phyloP scores from a whole-genome alignment of 2,329 filamentous ascomycete species.

The Pseudogymnoascus sp. region DNA sequence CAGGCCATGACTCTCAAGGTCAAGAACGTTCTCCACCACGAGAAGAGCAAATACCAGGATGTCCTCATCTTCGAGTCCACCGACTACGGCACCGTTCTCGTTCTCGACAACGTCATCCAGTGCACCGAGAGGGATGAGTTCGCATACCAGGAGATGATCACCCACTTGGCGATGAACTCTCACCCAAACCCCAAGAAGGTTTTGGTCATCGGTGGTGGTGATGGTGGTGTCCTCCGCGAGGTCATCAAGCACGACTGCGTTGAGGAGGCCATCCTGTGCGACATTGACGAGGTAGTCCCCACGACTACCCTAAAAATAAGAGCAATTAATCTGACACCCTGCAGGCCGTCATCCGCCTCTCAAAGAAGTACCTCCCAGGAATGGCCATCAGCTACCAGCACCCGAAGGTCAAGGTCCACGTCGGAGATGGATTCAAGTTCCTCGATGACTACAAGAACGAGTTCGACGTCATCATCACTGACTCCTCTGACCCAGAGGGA shows the following conservation, averaged over 20 bases:
- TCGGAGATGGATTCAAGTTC: constrained; percentile 99
- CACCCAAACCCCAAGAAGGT: constrained; percentile 98
- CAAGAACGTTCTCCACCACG: constrained; percentile 96
- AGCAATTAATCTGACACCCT: not conserved
- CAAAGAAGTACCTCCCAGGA: constrained; percentile 91
- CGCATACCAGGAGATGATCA: constrained; percentile 99
- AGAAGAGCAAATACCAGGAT: constrained; percentile 99
- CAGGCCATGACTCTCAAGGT: constrained; percentile 98
- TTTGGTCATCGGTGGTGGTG: constrained; percentile 93
- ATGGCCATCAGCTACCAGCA: constrained; percentile 93
- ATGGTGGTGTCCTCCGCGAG: constrained; percentile 95
- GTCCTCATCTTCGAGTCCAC: constrained; percentile 98
- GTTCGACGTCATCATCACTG: constrained; percentile 99
- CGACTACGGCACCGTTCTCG: constrained; percentile 91
- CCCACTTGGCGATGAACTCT: constrained; percentile 94
- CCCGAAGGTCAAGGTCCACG: constrained; percentile 84
- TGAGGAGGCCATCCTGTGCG: constrained; percentile 92
- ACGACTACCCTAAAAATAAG: not conserved
- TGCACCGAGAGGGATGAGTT: constrained; percentile 98
- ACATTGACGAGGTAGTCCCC: constrained; percentile 77
- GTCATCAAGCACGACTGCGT: constrained; percentile 98
- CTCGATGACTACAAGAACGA: constrained; percentile 91
- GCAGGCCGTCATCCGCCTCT: constrained; percentile 89
- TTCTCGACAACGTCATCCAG: constrained; percentile 98
- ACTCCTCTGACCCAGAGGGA: constrained; percentile 94